A percentile compares a stretch with the other conserved stretches of the same genome.
These are phyloP conservation scores for Lunasporangiospora selenospora DNA, from an alignment of 192 early-diverging fungal species.

Conservation along the genomic window DNA sequence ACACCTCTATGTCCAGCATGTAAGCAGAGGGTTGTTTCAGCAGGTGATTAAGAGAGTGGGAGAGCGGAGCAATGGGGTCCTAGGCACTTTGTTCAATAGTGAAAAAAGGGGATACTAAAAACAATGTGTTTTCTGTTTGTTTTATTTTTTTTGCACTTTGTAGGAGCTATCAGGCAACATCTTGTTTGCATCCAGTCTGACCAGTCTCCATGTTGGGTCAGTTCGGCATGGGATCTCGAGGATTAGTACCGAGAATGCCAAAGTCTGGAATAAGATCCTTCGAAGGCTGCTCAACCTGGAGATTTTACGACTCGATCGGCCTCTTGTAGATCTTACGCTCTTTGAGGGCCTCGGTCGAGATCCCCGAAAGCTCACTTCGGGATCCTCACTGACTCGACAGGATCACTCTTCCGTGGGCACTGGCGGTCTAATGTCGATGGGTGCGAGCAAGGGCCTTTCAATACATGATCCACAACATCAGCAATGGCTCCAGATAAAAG, in stretches of 20 bases:
- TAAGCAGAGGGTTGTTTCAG: too few relatives aligned
- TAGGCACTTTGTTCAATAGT: too few relatives aligned
- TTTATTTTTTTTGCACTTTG: not conserved
- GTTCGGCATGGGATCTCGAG: not conserved
- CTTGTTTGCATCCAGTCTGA: conserved; percentile 9
- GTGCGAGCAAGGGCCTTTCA: too few relatives aligned
- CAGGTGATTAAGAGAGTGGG: too few relatives aligned
- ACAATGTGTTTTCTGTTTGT: not conserved
- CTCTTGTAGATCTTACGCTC: conserved; percentile 8
- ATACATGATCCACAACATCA: too few relatives aligned
- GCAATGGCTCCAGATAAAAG: too few relatives aligned
- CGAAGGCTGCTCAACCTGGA: conserved; percentile 6
- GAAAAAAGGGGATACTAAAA: too few relatives aligned
- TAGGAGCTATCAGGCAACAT: conserved; percentile 13
- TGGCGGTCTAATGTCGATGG: too few relatives aligned
- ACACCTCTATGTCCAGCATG: conserved; percentile 36
- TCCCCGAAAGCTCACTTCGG: too few relatives aligned
- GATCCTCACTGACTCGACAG: too few relatives aligned
- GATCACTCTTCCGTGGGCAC: too few relatives aligned
- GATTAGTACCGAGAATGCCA: conserved; percentile 3
- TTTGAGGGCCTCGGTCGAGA: conserved; percentile 26
- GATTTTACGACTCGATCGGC: conserved; percentile 18
- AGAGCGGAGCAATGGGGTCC: too few relatives aligned
- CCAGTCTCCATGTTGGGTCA: conserved; percentile 28
- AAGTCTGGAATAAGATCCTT: conserved; percentile 15